phyloP scores from a whole-genome alignment of 1,139 yeast genomes.

The Nadsonia starkeyi-henricii region DNA sequence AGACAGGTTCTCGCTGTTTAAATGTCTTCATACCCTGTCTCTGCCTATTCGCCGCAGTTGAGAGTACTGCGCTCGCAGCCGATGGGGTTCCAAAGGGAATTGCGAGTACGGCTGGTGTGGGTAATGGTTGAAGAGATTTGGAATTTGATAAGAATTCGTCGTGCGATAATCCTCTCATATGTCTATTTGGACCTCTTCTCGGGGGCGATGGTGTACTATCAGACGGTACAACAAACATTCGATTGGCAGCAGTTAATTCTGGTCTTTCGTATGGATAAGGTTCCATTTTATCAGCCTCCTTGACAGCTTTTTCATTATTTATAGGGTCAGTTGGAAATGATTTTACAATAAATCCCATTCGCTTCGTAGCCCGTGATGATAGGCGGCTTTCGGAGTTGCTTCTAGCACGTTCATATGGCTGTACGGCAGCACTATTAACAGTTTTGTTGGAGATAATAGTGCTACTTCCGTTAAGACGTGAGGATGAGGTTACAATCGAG shows the following conservation, averaged over 20 bases:
- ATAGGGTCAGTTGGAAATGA: constrained; percentile 21
- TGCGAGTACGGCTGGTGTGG: not conserved
- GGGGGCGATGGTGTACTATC: not conserved
- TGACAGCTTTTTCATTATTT: not conserved
- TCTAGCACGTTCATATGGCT: constrained; percentile 32
- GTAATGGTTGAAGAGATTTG: not conserved
- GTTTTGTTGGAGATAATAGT: not conserved
- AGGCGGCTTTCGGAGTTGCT: constrained; percentile 43
- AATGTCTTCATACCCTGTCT: not conserved
- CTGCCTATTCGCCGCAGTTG: not conserved
- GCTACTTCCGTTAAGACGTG: not conserved
- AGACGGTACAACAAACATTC: not conserved
- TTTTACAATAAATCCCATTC: constrained; percentile 57
- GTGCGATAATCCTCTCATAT: constrained; percentile 18
- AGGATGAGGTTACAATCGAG: not conserved
- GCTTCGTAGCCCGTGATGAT: constrained; percentile 43
- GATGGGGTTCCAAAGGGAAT: not conserved
- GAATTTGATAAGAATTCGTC: constrained; percentile 7
- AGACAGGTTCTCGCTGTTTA: not conserved
- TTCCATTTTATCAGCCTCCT: not conserved
- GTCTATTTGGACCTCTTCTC: constrained; percentile 8
- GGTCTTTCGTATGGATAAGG: not conserved
- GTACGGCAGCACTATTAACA: constrained; percentile 1
- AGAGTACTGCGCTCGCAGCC: not conserved
- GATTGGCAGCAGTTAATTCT: not conserved